These are phyloP conservation scores for Cryphonectria japonica DNA, from an alignment of 2,329 filamentous ascomycete species.

Conservation along the genomic window DNA sequence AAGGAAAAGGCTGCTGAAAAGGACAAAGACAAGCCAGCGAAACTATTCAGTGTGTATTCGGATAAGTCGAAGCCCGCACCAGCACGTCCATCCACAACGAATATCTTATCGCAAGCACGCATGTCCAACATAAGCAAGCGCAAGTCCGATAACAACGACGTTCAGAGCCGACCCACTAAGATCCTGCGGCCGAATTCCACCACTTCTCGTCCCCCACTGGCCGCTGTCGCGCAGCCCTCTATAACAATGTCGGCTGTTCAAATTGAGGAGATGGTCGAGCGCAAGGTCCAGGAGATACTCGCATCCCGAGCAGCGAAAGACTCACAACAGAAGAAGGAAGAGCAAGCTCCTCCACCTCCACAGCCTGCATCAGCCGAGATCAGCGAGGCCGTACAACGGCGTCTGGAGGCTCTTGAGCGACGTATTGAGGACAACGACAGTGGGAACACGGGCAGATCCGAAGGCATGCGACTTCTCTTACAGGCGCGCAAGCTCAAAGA, in stretches of 20 bases:
- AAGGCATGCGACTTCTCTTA: constrained; percentile 84
- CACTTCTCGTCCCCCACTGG: constrained; percentile 34
- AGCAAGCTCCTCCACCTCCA: constrained; percentile 33
- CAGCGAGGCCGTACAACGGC: constrained; percentile 76
- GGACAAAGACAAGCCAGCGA: constrained; percentile 70
- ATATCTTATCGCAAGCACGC: constrained; percentile 14
- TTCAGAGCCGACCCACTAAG: constrained; percentile 52
- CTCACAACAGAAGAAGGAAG: constrained; percentile 39
- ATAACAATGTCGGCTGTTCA: constrained; percentile 68
- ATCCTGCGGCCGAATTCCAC: constrained; percentile 42
- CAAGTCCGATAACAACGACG: constrained; percentile 45
- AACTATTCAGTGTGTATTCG: constrained; percentile 85
- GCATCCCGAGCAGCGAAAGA: constrained; percentile 68
- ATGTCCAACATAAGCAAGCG: constrained; percentile 34
- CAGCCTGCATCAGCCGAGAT: constrained; percentile 49
- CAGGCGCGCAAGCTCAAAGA: constrained; percentile 92
- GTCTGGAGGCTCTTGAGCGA: constrained; percentile 82
- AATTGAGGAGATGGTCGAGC: constrained; percentile 91
- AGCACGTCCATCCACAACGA: constrained; percentile 41
- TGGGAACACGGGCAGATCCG: constrained; percentile 65
- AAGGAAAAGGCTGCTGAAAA: constrained; percentile 51
- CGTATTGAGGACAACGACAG: constrained; percentile 69
- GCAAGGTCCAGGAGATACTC: constrained; percentile 86
- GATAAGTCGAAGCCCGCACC: constrained; percentile 64
- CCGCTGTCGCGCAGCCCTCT: constrained; percentile 35